A percentile compares a stretch with the other conserved stretches of the same genome.
Conservation (phyloP, 2,329 filamentous ascomycete genomes). For the Dothidotthia symphoricarpi region DNA sequence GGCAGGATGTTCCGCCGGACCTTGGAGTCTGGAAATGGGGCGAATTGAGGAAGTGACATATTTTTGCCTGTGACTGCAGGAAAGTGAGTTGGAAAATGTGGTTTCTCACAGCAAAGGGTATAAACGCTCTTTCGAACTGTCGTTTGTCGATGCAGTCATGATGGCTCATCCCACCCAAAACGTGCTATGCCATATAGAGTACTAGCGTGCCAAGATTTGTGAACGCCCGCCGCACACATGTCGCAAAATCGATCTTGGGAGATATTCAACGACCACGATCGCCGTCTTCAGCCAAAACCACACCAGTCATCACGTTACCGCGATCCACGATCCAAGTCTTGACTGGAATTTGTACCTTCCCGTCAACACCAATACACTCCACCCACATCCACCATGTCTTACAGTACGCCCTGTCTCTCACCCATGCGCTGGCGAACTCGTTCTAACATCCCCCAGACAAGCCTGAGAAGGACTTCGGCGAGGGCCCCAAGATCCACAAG, state of each 20-base stretch:
- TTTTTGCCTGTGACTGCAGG: neutral
- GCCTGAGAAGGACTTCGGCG: constrained; percentile 86
- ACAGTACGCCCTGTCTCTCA: constrained; percentile 21
- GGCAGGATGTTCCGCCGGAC: constrained; percentile 66
- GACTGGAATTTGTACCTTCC: constrained; percentile 41
- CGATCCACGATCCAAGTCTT: constrained; percentile 49
- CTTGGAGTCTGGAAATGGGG: constrained; percentile 68
- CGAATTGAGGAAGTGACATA: constrained; percentile 66
- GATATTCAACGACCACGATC: constrained; percentile 25
- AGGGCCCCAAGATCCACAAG: constrained; percentile 94
- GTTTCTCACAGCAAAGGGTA: too few relatives aligned
- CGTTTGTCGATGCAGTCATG: too few relatives aligned
- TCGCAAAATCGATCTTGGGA: constrained; percentile 11
- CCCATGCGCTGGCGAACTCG: neutral
- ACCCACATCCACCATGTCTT: constrained; percentile 36
- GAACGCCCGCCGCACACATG: constrained; percentile 12
- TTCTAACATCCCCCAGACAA: constrained; percentile 56
- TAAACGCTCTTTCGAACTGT: too few relatives aligned
- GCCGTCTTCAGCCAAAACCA: constrained; percentile 29
- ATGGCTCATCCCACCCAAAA: neutral
- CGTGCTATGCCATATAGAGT: constrained; percentile 18
- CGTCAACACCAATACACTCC: constrained; percentile 21
- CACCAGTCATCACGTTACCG: constrained; percentile 57
- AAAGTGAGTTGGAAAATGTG: too few relatives aligned
- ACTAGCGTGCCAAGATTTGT: constrained; percentile 43